Conservation (phyloP, 352 stramenopile genomes). For the Paralagenidium karlingii region DNA sequence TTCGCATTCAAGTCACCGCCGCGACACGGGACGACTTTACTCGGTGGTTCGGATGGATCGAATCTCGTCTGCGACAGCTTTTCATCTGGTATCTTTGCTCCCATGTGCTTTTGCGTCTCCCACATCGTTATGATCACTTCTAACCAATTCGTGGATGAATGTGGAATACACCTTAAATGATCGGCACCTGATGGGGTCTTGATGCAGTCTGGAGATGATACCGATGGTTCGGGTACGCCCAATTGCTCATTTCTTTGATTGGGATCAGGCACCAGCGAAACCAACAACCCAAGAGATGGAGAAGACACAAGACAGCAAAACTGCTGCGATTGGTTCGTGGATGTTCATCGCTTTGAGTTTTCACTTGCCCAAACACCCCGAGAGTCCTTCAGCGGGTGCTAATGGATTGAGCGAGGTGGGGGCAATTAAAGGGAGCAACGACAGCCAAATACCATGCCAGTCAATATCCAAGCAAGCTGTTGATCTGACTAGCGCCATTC, state of each 20-base stretch:
- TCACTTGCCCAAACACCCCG: slow-evolving; percentile 13
- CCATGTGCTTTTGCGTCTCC: neutral
- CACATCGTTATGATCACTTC: neutral
- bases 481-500: slow-evolving; percentile 58
- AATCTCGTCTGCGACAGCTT: slow-evolving; percentile 71
- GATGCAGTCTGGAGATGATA: slow-evolving; percentile 51
- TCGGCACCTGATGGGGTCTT: slow-evolving; percentile 2
- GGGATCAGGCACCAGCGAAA: no score
- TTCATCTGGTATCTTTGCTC: slow-evolving; percentile 66
- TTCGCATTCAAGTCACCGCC: slow-evolving; percentile 64
- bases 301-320: neutral
- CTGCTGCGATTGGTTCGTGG: slow-evolving; percentile 36
- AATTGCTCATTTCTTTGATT: slow-evolving; percentile 77
- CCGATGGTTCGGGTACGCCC: slow-evolving; percentile 46
- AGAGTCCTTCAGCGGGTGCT: no score
- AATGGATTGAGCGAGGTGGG: no score
- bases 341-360: slow-evolving; percentile 70
- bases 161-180: slow-evolving; percentile 8
- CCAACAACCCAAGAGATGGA: slow-evolving; percentile 14
- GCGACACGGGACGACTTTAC: slow-evolving; percentile 36
- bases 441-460: neutral
- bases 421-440: neutral
- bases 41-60: slow-evolving; percentile 79
- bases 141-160: neutral
- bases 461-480: slow-evolving; percentile 18